phyloP scores from a whole-genome alignment of 73 alveolate genomes.

The Blepharisma stoltei region DNA sequence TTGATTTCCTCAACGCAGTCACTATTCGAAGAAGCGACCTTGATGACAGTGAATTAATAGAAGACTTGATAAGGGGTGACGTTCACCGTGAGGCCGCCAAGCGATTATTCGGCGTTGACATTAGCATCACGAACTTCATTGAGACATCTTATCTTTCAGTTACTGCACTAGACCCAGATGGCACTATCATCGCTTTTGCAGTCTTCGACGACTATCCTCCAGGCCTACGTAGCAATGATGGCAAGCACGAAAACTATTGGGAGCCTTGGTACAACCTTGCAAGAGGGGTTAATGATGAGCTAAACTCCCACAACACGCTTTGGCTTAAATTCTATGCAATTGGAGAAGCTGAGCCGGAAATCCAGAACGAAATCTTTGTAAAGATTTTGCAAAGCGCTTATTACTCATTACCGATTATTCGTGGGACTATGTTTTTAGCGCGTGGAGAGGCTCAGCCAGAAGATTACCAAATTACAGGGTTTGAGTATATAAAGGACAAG shows the following conservation, averaged over 20 bases:
- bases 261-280: constrained; percentile 60
- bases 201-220: constrained; percentile 86
- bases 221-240: constrained; percentile 68
- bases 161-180: constrained; percentile 74
- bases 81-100: constrained; percentile 45
- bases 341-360: constrained; percentile 38
- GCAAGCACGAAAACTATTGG: constrained; percentile 80
- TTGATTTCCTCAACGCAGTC: constrained; percentile 19
- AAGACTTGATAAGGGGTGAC: constrained; percentile 36
- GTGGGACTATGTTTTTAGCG: constrained; percentile 73
- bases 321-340: constrained; percentile 75
- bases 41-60: constrained; percentile 39
- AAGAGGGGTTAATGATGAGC: constrained; percentile 63
- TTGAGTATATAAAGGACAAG: constrained; percentile 52
- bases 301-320: constrained; percentile 62
- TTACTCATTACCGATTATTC: constrained; percentile 63
- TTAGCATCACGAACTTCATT: constrained; percentile 67
- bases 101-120: constrained; percentile 32
- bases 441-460: constrained; percentile 52
- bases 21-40: constrained; percentile 38
- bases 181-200: constrained; percentile 80
- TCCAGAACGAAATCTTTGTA: constrained; percentile 56
- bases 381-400: constrained; percentile 78
- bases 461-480: constrained; percentile 41
- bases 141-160: constrained; percentile 77